phyloP scores from a whole-genome alignment of 78 protist genomes.

The Tieghemostelium lacteum region DNA sequence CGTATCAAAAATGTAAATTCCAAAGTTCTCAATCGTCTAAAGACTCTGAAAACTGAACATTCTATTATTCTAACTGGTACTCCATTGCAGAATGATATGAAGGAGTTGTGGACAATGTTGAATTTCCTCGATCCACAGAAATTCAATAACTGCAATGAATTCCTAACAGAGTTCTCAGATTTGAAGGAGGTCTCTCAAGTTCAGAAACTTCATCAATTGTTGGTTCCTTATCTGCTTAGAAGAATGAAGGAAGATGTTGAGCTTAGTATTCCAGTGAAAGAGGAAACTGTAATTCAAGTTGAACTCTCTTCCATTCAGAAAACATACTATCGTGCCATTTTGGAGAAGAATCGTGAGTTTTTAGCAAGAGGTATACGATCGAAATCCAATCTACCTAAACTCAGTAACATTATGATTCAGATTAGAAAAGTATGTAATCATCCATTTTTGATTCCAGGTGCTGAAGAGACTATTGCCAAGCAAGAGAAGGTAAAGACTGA shows the following conservation, averaged over 20 bases:
- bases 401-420: constrained; percentile 93
- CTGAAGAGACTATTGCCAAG: constrained; percentile 52
- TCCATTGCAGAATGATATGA: constrained; percentile 94
- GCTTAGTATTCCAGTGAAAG: constrained; percentile 85
- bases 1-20: constrained; percentile 88
- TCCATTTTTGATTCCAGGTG: constrained; percentile 90
- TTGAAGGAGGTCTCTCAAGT: constrained; percentile 77
- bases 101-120: constrained; percentile 96
- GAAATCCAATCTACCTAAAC: constrained; percentile 84
- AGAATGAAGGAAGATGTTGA: constrained; percentile 95
- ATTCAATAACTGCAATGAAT: constrained; percentile 81
- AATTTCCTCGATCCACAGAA: constrained; percentile 85
- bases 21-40: constrained; percentile 65
- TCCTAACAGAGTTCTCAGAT: constrained; percentile 73
- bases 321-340: constrained; percentile 91
- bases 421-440: constrained; percentile 95
- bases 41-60: constrained; percentile 62
- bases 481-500: constrained; percentile 58
- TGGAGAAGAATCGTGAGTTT: constrained; percentile 85
- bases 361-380: constrained; percentile 56
- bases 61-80: constrained; percentile 95
- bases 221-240: constrained; percentile 93
- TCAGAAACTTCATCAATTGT: constrained; percentile 73
- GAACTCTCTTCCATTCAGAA: constrained; percentile 89
- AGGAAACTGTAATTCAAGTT: constrained; percentile 89